phyloP scores from a whole-genome alignment of 768 basidiomycete species.

The Pulveroboletus sp. region DNA sequence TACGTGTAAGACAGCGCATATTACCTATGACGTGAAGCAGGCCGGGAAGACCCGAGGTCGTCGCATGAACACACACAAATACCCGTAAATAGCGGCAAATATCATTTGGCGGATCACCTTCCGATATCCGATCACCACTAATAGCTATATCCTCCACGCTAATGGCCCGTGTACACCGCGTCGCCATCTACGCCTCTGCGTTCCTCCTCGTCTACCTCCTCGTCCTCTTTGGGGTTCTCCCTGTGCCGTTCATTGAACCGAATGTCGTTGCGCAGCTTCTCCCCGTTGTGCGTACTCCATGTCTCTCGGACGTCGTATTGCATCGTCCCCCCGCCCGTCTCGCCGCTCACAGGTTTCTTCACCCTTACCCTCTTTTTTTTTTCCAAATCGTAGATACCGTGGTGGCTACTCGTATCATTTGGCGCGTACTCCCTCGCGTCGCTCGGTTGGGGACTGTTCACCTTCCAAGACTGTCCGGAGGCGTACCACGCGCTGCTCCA shows the following conservation, averaged over 20 bases:
- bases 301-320: too few relatives aligned
- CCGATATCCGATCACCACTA: too few relatives aligned
- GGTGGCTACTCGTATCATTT: slow-evolving; percentile 77
- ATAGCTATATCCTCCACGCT: too few relatives aligned
- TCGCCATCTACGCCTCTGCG: slow-evolving; percentile 41
- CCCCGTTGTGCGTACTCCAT: slow-evolving; percentile 10
- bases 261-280: slow-evolving; percentile 4
- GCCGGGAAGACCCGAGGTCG: too few relatives aligned
- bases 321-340: too few relatives aligned
- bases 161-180: slow-evolving; percentile 48
- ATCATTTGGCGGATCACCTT: too few relatives aligned
- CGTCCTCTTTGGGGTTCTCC: slow-evolving; percentile 10
- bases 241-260: slow-evolving; percentile 13
- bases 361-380: too few relatives aligned
- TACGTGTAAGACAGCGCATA: too few relatives aligned
- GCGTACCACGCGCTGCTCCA: slow-evolving; percentile 66
- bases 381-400: slow-evolving; percentile 51
- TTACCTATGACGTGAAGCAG: too few relatives aligned
- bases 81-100: too few relatives aligned
- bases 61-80: too few relatives aligned
- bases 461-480: slow-evolving; percentile 74
- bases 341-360: too few relatives aligned
- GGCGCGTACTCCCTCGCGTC: slow-evolving; percentile 77
- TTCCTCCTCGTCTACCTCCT: slow-evolving; percentile 42
- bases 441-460: slow-evolving; percentile 69